Conservation (phyloP, 2,329 filamentous ascomycete genomes). For the Trichophyton verrucosum region DNA sequence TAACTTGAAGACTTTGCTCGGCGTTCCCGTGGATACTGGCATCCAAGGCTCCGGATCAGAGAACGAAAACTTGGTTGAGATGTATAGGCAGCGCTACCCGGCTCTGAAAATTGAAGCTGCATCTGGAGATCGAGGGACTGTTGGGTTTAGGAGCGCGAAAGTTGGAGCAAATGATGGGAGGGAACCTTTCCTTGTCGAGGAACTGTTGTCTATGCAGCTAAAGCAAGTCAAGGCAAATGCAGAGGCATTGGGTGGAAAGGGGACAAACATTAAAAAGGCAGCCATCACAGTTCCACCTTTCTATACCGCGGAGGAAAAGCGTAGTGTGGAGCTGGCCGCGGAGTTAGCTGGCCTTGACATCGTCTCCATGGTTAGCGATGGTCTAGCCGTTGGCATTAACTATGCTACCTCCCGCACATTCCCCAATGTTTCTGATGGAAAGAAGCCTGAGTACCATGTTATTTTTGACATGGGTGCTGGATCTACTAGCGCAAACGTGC, state of each 20-base stretch:
- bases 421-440: conserved; percentile 67
- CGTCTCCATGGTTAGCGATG: conserved; percentile 74
- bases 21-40: conserved; percentile 47
- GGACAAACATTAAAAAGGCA: conserved; percentile 59
- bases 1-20: conserved; percentile 85
- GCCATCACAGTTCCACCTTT: conserved; percentile 86
- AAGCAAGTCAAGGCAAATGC: conserved; percentile 85
- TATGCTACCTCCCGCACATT: conserved; percentile 89
- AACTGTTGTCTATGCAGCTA: conserved; percentile 90
- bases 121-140: conserved; percentile 48
- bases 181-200: conserved; percentile 62
- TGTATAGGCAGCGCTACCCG: conserved; percentile 67
- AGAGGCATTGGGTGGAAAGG: conserved; percentile 66
- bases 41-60: conserved; percentile 27
- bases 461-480: conserved; percentile 98
- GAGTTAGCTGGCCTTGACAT: conserved; percentile 80
- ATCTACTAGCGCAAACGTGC: conserved; percentile 76
- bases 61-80: conserved; percentile 43
- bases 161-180: conserved; percentile 52
- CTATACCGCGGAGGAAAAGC: conserved; percentile 81
- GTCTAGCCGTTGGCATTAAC: conserved; percentile 82
- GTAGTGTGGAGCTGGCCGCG: conserved; percentile 70
- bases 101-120: conserved; percentile 54
- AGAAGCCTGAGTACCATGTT: conserved; percentile 79
- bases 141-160: conserved; percentile 67